Conservation (phyloP, 441 rosid species). For the Bocquillonia castaneifolia region DNA sequence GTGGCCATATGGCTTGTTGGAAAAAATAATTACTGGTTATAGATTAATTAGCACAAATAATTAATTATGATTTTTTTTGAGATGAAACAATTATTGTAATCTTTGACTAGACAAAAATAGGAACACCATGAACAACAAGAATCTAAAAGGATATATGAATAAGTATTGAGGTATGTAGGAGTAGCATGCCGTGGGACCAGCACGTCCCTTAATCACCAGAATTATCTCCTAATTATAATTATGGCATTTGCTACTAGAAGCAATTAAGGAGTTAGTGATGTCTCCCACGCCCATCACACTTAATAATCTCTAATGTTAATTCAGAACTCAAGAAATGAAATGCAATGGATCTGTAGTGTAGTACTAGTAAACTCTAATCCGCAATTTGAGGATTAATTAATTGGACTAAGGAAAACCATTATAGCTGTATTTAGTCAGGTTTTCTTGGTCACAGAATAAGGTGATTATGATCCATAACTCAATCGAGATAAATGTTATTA, state of each 20-base stretch:
- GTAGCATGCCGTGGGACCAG: slow-evolving; percentile 11
- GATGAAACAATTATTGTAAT: too few relatives aligned
- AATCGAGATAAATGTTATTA: too few relatives aligned
- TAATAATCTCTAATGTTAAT: background rate
- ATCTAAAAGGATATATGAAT: background rate
- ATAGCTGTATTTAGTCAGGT: too few relatives aligned
- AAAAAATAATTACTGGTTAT: too few relatives aligned
- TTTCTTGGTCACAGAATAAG: too few relatives aligned
- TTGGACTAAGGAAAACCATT: too few relatives aligned
- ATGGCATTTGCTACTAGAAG: slow-evolving; percentile 32
- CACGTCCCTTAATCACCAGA: slow-evolving; percentile 16
- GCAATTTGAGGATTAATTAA: background rate
- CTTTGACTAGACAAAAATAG: background rate
- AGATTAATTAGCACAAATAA: too few relatives aligned
- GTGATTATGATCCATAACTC: too few relatives aligned
- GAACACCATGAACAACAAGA: slow-evolving; percentile 4
- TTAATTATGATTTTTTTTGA: too few relatives aligned
- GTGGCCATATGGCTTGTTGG: too few relatives aligned
- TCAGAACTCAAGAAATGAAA: too few relatives aligned
- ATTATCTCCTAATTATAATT: slow-evolving; percentile 36
- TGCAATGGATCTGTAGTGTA: too few relatives aligned
- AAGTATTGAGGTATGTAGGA: background rate
- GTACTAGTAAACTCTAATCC: background rate
- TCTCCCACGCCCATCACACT: slow-evolving; percentile 25
- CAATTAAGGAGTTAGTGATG: slow-evolving; percentile 27